These are phyloP conservation scores for Suillus discolor DNA, from an alignment of 768 basidiomycete species.

Conservation along the genomic window DNA sequence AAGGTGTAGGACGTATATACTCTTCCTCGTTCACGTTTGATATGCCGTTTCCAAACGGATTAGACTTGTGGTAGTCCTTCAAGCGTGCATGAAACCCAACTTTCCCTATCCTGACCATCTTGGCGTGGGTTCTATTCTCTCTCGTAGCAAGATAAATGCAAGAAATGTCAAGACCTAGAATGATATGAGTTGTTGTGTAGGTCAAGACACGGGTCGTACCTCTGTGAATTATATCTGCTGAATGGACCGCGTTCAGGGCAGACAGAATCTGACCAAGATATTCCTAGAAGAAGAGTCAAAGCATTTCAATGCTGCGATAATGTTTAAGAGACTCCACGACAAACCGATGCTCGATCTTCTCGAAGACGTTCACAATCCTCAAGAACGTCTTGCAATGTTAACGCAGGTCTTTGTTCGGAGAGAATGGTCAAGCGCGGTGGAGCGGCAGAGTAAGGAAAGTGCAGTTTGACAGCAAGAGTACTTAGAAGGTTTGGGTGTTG, in stretches of 20 bases:
- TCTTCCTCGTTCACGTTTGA: slow-evolving; percentile 22
- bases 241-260: slow-evolving; percentile 69
- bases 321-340: slow-evolving; percentile 21
- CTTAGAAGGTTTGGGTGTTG: slow-evolving; percentile 68
- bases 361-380: slow-evolving; percentile 75
- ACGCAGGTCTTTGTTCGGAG: slow-evolving; percentile 67
- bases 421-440: slow-evolving; percentile 64
- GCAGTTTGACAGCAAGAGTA: slow-evolving; percentile 68
- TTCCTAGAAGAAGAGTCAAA: slow-evolving; percentile 46
- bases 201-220: slow-evolving; percentile 37
- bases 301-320: slow-evolving; percentile 3
- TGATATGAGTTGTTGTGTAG: slow-evolving; percentile 3
- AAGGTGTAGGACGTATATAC: slow-evolving; percentile 30
- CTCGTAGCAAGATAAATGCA: slow-evolving; percentile 62
- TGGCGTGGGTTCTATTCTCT: slow-evolving; percentile 54
- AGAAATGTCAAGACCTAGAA: slow-evolving; percentile 55
- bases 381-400: slow-evolving; percentile 74
- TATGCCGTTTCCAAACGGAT: slow-evolving; percentile 58
- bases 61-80: slow-evolving; percentile 82
- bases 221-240: slow-evolving; percentile 68
- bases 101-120: slow-evolving; percentile 74
- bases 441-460: slow-evolving; percentile 48
- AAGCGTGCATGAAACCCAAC: slow-evolving; percentile 73
- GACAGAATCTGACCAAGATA: slow-evolving; percentile 75
- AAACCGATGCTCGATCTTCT: slow-evolving; percentile 68